Evolutionary conservation across 139 green algal genomes (phyloP), one percentile per base, ranked within the genome.

Genomic region (Marvania coccoides): DNA sequence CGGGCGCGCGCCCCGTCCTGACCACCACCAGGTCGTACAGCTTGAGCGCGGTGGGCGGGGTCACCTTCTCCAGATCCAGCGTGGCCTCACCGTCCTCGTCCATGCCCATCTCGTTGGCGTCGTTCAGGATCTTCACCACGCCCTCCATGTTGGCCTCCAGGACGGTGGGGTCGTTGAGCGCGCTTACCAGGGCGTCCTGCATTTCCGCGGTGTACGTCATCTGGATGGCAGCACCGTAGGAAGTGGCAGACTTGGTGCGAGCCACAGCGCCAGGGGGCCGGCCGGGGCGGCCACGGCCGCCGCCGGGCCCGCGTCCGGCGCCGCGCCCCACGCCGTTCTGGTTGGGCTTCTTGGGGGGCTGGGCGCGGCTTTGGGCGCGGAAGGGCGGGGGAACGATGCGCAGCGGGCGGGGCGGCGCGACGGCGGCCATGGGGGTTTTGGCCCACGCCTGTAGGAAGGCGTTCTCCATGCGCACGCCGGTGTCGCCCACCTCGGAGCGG

Each of bases 131-230:
- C 5, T 62, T 46, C 29, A 78, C 71, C 63, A 78, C 64, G 7
- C 61, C 71, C 13, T 73, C 56, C 71, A 78, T 73, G 40, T 78
- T 78, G 35, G 45, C 35, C 13, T 62, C 58, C 55, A 78, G 34
- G 46, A 78, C 65, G 9, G 15, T 26, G 36, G 69, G 63, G 38
- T 71, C 56, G 14, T 57, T 34, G 29, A 69, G 48, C 46, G 71
- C 64, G 40, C 58, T 48, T 3, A 62, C 63, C 56, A 78, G 57
- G 47, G 39, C 33, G 33, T 67, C 47, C 46, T 69, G 39, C 67
- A 69, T 71, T 23, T 73, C 54, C n/a, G 61, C 34, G 34, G 35
- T 66, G 28, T 58, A 28, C 14, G 65, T 55, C 65, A 72, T 40
- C 55, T 55, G 47, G 33, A 59, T 46, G 59, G 56, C 69, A 63